A percentile compares a stretch with the other conserved stretches of the same genome.
Conservation (phyloP, 2,329 filamentous ascomycete genomes). For the Lasiodiplodia citricola region DNA sequence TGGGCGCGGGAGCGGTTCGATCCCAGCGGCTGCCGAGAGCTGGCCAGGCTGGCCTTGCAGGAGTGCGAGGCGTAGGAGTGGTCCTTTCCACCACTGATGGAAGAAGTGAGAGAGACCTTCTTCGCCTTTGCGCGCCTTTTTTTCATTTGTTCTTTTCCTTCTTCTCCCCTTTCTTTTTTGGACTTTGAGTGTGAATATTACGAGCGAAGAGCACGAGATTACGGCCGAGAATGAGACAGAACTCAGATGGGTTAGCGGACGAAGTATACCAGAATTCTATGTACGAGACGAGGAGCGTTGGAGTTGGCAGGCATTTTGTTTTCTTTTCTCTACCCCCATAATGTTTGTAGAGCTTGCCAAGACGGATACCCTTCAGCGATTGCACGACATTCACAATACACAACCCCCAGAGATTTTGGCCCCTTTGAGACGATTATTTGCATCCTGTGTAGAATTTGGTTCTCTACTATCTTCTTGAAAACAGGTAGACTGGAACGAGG, state of each 20-base stretch:
- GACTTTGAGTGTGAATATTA: neutral
- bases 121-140: neutral
- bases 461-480: neutral
- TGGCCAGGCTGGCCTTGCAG: constrained; percentile 21
- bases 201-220: neutral
- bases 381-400: constrained; percentile 2
- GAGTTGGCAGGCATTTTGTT: neutral
- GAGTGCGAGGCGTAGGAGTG: constrained; percentile 9
- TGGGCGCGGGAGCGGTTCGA: constrained; percentile 27
- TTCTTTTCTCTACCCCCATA: neutral
- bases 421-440: neutral
- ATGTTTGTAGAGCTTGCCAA: neutral
- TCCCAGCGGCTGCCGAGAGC: constrained; percentile 17
- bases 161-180: neutral
- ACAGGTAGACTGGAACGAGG: neutral
- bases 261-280: neutral
- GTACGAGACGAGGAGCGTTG: neutral
- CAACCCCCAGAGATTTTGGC: constrained; percentile 1
- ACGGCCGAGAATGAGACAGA: neutral
- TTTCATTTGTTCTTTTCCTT: neutral
- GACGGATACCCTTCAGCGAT: constrained; percentile 11
- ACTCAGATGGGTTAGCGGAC: neutral
- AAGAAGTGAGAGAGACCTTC: neutral
- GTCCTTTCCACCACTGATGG: neutral
- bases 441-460: neutral